Conservation (phyloP, 768 basidiomycete genomes). For the Hemileccinum impolitum region DNA sequence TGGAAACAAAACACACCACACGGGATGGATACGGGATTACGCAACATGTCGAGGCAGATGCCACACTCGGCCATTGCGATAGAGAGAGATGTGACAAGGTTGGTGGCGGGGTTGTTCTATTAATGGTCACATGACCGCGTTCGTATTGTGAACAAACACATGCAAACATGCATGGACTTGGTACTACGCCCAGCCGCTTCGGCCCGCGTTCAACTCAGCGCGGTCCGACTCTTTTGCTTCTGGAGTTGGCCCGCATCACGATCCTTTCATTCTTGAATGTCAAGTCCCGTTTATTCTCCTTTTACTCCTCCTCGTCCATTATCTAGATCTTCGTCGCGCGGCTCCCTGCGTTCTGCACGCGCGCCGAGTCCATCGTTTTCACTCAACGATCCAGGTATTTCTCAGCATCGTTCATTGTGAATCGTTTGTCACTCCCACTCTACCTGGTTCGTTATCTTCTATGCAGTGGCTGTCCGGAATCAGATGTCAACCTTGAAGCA, state of each 20-base stretch:
- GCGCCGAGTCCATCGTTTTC: slow-evolving; percentile 54
- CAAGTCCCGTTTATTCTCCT: slow-evolving; percentile 33
- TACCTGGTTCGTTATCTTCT: slow-evolving; percentile 26
- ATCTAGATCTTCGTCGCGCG: slow-evolving; percentile 50
- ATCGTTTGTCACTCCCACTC: slow-evolving; percentile 18
- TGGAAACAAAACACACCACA: slow-evolving; percentile 46
- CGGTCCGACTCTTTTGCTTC: slow-evolving; percentile 1
- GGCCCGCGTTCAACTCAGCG: slow-evolving; percentile 1
- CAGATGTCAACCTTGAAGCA: slow-evolving; percentile 83
- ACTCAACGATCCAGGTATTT: slow-evolving; percentile 66
- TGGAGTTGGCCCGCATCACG: slow-evolving; percentile 18
- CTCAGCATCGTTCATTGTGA: slow-evolving; percentile 20
- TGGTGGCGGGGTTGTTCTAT: background rate
- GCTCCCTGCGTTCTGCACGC: slow-evolving; percentile 44
- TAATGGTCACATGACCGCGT: slow-evolving; percentile 29
- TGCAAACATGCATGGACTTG: slow-evolving; percentile 19
- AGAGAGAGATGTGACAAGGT: background rate
- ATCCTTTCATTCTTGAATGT: slow-evolving; percentile 32
- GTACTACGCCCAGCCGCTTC: background rate
- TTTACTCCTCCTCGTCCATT: slow-evolving; percentile 33
- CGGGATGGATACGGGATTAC: slow-evolving; percentile 55
- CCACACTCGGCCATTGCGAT: slow-evolving; percentile 48
- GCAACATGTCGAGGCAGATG: slow-evolving; percentile 57
- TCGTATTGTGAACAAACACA: slow-evolving; percentile 9
- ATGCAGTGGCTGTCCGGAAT: slow-evolving; percentile 66